Evolutionary conservation across 805 yeast genomes (phyloP).

Genomic region (Candida silvatica): DNA sequence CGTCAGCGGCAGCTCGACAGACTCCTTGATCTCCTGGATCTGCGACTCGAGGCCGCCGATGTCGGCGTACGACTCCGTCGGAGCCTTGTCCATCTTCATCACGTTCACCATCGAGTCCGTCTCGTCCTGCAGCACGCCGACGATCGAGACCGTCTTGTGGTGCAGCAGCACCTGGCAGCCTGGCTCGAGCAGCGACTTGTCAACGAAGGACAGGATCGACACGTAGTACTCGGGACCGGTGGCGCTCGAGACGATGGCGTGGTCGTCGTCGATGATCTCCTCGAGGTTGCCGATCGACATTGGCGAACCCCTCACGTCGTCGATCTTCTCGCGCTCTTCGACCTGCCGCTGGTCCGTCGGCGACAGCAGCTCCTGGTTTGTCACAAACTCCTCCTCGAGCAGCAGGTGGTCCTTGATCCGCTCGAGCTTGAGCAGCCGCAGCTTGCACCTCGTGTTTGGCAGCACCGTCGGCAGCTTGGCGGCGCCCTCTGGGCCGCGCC

Average conservation of each 20-base stretch:
- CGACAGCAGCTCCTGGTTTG: slow-evolving; percentile 88
- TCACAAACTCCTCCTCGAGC: slow-evolving; percentile 91
- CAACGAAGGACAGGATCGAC: slow-evolving; percentile 91
- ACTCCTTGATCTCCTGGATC: slow-evolving; percentile 96
- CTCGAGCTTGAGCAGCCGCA: slow-evolving; percentile 85
- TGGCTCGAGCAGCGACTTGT: slow-evolving; percentile 91
- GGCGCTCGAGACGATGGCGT: slow-evolving; percentile 92
- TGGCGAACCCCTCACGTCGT: slow-evolving; percentile 93
- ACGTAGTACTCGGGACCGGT: slow-evolving; percentile 98
- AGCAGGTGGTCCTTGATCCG: slow-evolving; percentile 93
- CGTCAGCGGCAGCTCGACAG: slow-evolving; percentile 90
- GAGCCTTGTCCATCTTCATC: slow-evolving; percentile 96
- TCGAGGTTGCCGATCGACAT: slow-evolving; percentile 95
- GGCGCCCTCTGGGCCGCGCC: slow-evolving; percentile 75
- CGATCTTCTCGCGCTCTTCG: slow-evolving; percentile 91
- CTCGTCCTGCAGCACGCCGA: slow-evolving; percentile 98
- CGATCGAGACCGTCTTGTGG: slow-evolving; percentile 90
- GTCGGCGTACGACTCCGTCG: slow-evolving; percentile 93
- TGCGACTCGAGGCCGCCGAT: slow-evolving; percentile 95
- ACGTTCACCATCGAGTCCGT: slow-evolving; percentile 97
- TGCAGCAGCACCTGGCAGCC: slow-evolving; percentile 94
- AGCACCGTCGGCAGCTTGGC: slow-evolving; percentile 65
- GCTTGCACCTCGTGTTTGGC: slow-evolving; percentile 90
- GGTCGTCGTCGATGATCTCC: slow-evolving; percentile 97
- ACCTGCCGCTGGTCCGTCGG: slow-evolving; percentile 96